Base-by-base conservation (phyloP, 2,329 filamentous ascomycete species). In the Nothomitra cinnamomea region DNA sequence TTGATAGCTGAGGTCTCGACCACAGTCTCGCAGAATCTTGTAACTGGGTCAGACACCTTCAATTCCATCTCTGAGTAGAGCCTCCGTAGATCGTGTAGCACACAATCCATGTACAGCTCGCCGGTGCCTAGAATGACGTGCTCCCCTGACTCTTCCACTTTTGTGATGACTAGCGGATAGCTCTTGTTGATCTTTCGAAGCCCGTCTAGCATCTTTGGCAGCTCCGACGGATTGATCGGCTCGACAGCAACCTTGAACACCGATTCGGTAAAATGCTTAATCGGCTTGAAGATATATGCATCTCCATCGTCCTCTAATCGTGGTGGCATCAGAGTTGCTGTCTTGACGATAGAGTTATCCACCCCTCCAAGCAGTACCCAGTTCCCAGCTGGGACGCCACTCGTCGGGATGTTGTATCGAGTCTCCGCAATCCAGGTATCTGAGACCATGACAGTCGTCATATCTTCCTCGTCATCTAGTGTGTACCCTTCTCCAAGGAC, bases 1-100 rank as follows among this genome's bases (percentile, higher is more conserved):
- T 95, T 95, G 56, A 94, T 95, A 19, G 89, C 89, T 17, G 88
- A 95, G 60, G 92, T 94, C 67, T 98, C 92, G 38, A 95, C 88
- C 24, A 95, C 90, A 0, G 92, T 98, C 70, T 98, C 92, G 69
- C 88, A 95, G 74, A 98, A 98, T 49, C 92, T 78, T 15, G 92
- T 96, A 43, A 98, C 90, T 0, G 92, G 92, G 65, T 98, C 92
- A 0, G 92, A 98, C 50, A 98, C 87, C 70, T 96, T 96, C 70
- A 98, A 85, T 66, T 98, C 92, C 92, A 98, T 98, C 62, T 96
- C 90, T 13, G 92, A 89, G 64, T 95, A 98, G n/a, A 96, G 69
- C 41, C 82, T 79, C 53, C 92, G 84, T 48, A 98, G 75, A 64
- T 98, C 92, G 66, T 98, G 92, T 47, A 98, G 75, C 2, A 98